A percentile compares a stretch with the other conserved stretches of the same genome.
Evolutionary conservation across 2,329 filamentous ascomycete species (phyloP).

Genomic region (Claviceps paspali): DNA sequence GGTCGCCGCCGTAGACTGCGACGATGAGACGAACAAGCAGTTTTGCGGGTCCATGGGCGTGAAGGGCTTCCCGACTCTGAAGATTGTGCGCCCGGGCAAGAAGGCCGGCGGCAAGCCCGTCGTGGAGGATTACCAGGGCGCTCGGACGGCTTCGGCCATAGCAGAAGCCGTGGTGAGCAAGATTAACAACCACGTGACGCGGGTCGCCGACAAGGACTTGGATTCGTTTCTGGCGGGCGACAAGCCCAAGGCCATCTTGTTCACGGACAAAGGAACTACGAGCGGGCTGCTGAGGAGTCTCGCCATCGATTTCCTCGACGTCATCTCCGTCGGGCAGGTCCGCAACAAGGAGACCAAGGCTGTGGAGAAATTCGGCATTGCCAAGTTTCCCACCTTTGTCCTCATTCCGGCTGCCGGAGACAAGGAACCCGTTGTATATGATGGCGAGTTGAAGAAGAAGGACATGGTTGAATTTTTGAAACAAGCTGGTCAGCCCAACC

Average conservation of each 20-base stretch:
- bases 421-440: constrained; percentile 54
- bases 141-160: constrained; percentile 71
- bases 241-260: constrained; percentile 72
- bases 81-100: constrained; percentile 77
- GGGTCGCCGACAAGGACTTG: constrained; percentile 63
- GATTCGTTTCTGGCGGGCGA: constrained; percentile 61
- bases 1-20: constrained; percentile 88
- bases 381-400: constrained; percentile 65
- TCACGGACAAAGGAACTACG: constrained; percentile 83
- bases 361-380: constrained; percentile 59
- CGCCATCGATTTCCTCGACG: constrained; percentile 79
- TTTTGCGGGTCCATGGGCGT: constrained; percentile 78
- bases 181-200: constrained; percentile 84
- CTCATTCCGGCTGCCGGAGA: constrained; percentile 60
- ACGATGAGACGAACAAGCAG: constrained; percentile 81
- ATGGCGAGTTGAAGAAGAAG: constrained; percentile 75
- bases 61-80: constrained; percentile 88
- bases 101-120: constrained; percentile 59
- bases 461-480: constrained; percentile 70
- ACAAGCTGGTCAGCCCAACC: constrained; percentile 64
- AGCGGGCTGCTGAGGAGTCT: constrained; percentile 70
- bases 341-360: constrained; percentile 62
- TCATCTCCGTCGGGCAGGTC: constrained; percentile 67
- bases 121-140: constrained; percentile 83
- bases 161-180: constrained; percentile 71